phyloP scores from a whole-genome alignment of 2,329 filamentous ascomycete species.

The Phoma herbarum region DNA sequence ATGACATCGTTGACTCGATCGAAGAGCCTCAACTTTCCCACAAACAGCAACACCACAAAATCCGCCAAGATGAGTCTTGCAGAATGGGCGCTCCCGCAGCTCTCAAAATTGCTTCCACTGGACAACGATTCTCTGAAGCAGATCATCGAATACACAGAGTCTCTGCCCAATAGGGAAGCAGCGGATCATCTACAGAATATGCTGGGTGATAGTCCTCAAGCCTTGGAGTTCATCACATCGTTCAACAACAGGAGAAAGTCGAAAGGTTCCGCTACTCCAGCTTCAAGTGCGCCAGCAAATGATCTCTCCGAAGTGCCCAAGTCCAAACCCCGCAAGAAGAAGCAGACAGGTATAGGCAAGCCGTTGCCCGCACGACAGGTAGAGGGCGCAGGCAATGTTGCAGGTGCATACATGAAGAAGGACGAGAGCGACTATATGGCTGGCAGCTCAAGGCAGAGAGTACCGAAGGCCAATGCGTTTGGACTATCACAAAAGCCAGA shows the following conservation, averaged over 20 bases:
- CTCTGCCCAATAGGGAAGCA: constrained; percentile 78
- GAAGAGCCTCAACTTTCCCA: constrained; percentile 28
- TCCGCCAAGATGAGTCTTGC: constrained; percentile 51
- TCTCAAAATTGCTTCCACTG: constrained; percentile 81
- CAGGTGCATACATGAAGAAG: constrained; percentile 80
- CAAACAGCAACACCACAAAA: constrained; percentile 18
- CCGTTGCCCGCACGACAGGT: constrained; percentile 55
- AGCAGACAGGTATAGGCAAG: constrained; percentile 50
- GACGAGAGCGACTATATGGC: constrained; percentile 78
- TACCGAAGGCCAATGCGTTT: constrained; percentile 55
- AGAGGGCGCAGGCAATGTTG: constrained; percentile 69
- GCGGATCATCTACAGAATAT: constrained; percentile 88
- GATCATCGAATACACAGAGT: constrained; percentile 81
- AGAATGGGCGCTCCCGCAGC: constrained; percentile 71
- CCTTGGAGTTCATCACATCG: constrained; percentile 74
- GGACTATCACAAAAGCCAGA: constrained; percentile 63
- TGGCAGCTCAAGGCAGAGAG: constrained; percentile 47
- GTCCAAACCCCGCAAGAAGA: constrained; percentile 53
- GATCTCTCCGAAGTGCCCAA: constrained; percentile 45
- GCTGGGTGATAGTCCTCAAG: constrained; percentile 82
- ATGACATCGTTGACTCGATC: constrained; percentile 22
- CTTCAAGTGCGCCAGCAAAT: constrained; percentile 29
- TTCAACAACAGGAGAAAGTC: constrained; percentile 73
- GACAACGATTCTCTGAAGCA: constrained; percentile 86
- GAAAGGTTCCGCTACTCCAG: constrained; percentile 35